Conservation (phyloP, 2,329 filamentous ascomycete species). For the Scleromitrula shiraiana region DNA sequence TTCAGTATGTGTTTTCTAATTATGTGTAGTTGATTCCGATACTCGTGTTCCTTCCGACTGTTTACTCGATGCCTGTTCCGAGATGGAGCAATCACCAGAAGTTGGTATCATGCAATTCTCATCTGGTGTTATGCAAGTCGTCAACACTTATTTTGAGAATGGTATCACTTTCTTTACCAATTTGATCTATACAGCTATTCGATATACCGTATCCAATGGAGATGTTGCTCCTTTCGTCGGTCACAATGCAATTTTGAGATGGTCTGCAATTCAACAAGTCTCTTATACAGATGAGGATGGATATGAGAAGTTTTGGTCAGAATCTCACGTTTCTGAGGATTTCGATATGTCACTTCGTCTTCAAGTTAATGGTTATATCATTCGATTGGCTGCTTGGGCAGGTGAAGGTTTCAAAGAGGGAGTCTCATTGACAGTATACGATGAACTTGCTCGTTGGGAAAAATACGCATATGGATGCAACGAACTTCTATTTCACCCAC, state of each 20-base stretch:
- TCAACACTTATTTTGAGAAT: conserved; percentile 64
- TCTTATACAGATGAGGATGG: conserved; percentile 62
- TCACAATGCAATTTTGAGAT: conserved; percentile 71
- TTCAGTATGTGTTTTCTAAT: conserved; percentile 11
- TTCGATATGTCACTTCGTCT: conserved; percentile 76
- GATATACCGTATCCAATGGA: conserved; percentile 68
- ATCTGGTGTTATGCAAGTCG: conserved; percentile 72
- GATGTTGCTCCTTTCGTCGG: conserved; percentile 74
- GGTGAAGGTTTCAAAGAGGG: conserved; percentile 76
- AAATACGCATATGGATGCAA: conserved; percentile 83
- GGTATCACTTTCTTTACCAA: conserved; percentile 67
- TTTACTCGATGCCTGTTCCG: conserved; percentile 68
- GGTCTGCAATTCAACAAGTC: conserved; percentile 68
- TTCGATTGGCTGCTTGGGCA: conserved; percentile 65
- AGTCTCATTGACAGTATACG: conserved; percentile 76
- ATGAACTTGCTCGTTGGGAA: conserved; percentile 78
- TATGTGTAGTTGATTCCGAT: conserved; percentile 55
- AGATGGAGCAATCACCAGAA: conserved; percentile 73
- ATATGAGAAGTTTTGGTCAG: conserved; percentile 75
- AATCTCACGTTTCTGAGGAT: conserved; percentile 72
- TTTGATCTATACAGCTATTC: conserved; percentile 68
- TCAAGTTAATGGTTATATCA: conserved; percentile 63
- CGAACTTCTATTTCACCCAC: conserved; percentile 72
- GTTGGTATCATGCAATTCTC: conserved; percentile 74
- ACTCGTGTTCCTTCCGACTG: conserved; percentile 72